Evolutionary conservation across 1,139 yeast species (phyloP).

Genomic region (Candida sp.): DNA sequence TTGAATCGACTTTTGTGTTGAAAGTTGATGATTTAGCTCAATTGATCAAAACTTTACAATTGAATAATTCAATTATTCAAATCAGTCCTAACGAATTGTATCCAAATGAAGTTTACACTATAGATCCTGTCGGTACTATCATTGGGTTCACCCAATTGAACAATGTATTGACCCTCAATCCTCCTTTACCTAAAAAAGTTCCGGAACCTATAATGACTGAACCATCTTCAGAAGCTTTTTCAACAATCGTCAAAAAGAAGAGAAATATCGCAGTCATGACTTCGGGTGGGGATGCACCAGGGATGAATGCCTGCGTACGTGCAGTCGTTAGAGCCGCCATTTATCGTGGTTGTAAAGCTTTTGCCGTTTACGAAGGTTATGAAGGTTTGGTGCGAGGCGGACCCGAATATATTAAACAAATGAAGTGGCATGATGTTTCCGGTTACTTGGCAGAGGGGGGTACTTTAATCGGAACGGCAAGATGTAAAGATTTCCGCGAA

Average conservation of each 20-base stretch:
- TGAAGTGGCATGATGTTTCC: conserved; percentile 77
- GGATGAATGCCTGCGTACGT: conserved; percentile 81
- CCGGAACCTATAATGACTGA: background rate
- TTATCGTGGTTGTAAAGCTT: conserved; percentile 67
- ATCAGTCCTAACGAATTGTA: conserved; percentile 59
- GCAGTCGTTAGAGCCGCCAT: conserved; percentile 78
- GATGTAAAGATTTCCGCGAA: conserved; percentile 66
- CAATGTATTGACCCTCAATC: conserved; percentile 55
- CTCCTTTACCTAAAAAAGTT: conserved; percentile 24
- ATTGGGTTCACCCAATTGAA: conserved; percentile 62
- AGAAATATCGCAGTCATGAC: conserved; percentile 78
- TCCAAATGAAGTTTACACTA: conserved; percentile 64
- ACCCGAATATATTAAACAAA: conserved; percentile 50
- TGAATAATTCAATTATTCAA: conserved; percentile 25
- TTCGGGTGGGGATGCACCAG: conserved; percentile 86
- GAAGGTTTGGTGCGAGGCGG: conserved; percentile 76
- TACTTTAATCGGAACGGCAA: conserved; percentile 79
- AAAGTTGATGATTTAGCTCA: conserved; percentile 30
- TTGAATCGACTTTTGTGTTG: conserved; percentile 39
- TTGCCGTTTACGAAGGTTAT: conserved; percentile 75
- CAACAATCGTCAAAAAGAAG: conserved; percentile 9
- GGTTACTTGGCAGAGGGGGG: conserved; percentile 77
- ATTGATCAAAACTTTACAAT: conserved; percentile 29
- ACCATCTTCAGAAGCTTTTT: conserved; percentile 12
- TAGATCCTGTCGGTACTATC: conserved; percentile 67